Evolutionary conservation across 192 early-diverging fungal species (phyloP), one percentile per base, ranked within the genome.

Genomic region (Gamsiella multidivaricata): DNA sequence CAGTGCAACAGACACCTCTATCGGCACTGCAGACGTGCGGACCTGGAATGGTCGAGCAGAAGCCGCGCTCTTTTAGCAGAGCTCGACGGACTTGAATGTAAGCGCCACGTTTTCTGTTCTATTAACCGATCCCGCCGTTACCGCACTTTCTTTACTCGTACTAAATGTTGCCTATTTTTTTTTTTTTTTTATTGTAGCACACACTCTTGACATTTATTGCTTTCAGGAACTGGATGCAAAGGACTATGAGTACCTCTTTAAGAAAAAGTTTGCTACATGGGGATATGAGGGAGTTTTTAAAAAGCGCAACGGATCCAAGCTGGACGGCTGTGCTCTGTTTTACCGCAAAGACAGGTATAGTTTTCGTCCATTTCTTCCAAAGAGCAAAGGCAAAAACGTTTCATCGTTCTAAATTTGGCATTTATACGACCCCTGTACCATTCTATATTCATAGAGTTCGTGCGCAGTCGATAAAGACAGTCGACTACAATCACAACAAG

Each of bases 261-360:
- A 50, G 0, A 39, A 59, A 8, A 20, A 8, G 0, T 59, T 78
- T 15, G 18, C 14, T 1, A 43, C 23, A 20, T 52, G 65, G 53
- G 74, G 74, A 3, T 78, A 69, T 29, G 36, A 15, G 3, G 58
- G 60, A 8, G 11, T 52, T 22, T 78, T 29, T 54, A 54, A 67
- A 39, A 56, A 57, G 25, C 43, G 74, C 28, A 69, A 46, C 17
- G 74, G 74, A 0, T 10, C 47, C 6, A 78, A 69, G 32, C 17
- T 33, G 18, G 74, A 78, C 39, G 74, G 74, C 25, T 78, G 74
- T 23, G 74, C 74, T 10, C n/a, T 78, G 6, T 78, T 78, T 37
- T 78, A 52, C 39, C 58, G 60, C 4, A 46, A 55, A 8, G 22
- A 42, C 12, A 78, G 33, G 73, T 76, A 57, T 32, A 22, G 5